These are phyloP conservation scores for Alternaria sp. DNA, from an alignment of 2,329 filamentous ascomycete genomes.

Conservation along the genomic window DNA sequence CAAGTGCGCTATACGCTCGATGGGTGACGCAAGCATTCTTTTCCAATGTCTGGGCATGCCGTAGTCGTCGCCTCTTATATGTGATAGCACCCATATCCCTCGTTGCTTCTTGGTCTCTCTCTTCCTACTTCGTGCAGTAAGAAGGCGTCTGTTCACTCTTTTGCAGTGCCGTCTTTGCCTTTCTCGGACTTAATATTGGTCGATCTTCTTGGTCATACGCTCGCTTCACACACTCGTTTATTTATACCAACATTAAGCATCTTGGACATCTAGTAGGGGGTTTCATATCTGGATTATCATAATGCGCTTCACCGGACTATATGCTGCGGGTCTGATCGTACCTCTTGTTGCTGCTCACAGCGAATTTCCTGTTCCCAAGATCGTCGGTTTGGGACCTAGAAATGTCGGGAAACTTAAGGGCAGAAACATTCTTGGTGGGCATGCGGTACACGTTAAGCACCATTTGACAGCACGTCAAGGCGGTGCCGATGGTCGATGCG, in stretches of 20 bases:
- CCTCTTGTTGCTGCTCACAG: conserved; percentile 46
- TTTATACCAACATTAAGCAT: neutral
- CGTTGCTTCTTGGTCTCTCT: conserved; percentile 10
- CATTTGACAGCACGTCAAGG: conserved; percentile 44
- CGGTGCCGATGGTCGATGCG: conserved; percentile 46
- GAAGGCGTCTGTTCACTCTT: conserved; percentile 28
- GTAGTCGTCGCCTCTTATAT: conserved; percentile 15
- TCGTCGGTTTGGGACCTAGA: conserved; percentile 41
- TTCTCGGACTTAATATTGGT: conserved; percentile 15
- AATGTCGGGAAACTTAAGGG: conserved; percentile 36
- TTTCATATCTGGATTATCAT: neutral
- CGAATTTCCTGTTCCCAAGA: conserved; percentile 42
- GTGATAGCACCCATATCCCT: conserved; percentile 1
- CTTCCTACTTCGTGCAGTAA: conserved; percentile 21
- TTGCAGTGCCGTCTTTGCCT: conserved; percentile 17
- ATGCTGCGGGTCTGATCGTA: conserved; percentile 39
- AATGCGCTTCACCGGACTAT: conserved; percentile 47
- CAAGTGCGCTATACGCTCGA: conserved; percentile 22
- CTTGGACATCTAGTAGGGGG: neutral
- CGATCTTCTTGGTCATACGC: conserved; percentile 6
- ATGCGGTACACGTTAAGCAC: conserved; percentile 24
- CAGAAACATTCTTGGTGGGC: conserved; percentile 34
- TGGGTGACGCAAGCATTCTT: conserved; percentile 7
- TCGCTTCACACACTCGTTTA: conserved; percentile 18
- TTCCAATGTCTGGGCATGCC: conserved; percentile 15